phyloP scores from a whole-genome alignment of 176 grass and related monocot genomes.

The Olyra latifolia region DNA sequence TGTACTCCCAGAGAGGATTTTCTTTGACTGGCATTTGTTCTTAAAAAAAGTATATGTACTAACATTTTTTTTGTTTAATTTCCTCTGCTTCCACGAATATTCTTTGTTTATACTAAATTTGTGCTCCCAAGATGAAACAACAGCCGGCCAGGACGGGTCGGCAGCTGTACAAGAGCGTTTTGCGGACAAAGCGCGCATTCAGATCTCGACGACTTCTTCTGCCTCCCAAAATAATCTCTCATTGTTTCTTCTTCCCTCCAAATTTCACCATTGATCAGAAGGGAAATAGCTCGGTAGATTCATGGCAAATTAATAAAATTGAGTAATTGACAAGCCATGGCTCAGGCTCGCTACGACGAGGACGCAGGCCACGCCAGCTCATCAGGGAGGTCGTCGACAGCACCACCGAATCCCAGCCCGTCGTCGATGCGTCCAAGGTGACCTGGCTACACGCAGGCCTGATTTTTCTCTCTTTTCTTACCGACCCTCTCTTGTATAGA shows the following conservation, averaged over 20 bases:
- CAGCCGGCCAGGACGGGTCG: not conserved
- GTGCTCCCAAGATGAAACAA: not conserved
- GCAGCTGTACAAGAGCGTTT: not conserved
- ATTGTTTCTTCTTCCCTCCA: not conserved
- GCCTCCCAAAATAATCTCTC: not conserved
- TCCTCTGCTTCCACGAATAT: too few species aligned
- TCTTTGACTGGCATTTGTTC: too few species aligned
- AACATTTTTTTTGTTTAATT: too few species aligned
- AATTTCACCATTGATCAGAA: not conserved
- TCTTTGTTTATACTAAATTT: too few species aligned
- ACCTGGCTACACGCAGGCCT: not conserved
- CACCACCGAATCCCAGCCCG: not conserved
- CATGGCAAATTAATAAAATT: not conserved
- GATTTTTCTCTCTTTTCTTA: not conserved
- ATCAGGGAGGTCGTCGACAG: not conserved
- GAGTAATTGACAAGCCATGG: not conserved
- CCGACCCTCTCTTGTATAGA: too few species aligned
- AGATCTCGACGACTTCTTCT: not conserved
- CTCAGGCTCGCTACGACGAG: not conserved
- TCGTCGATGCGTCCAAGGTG: not conserved
- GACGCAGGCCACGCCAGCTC: conserved; percentile 17
- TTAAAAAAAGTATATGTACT: too few species aligned
- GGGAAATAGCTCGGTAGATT: not conserved
- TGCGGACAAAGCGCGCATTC: not conserved
- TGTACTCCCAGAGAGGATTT: too few species aligned